Evolutionary conservation across 1,139 yeast species (phyloP).

Genomic region (Yamadazyma diddensiae): DNA sequence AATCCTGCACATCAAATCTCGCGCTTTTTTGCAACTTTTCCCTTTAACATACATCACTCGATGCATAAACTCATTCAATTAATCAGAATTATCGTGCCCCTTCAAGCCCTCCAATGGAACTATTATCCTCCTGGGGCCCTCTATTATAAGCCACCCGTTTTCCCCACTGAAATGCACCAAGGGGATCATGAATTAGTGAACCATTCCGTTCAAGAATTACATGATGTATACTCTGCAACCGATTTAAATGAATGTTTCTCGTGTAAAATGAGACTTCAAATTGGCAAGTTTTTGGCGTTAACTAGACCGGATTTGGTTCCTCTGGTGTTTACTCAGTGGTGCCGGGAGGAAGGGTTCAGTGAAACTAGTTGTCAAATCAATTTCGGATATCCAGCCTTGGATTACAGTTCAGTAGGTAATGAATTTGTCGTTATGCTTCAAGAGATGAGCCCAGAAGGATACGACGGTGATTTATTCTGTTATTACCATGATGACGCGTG

Average conservation of each 20-base stretch:
- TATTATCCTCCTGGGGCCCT: constrained; percentile 5
- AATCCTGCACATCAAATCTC: no score
- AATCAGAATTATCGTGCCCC: no score
- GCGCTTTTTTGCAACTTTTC: no score
- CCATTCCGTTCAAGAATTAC: constrained; percentile 17
- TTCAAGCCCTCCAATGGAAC: constrained; percentile 4
- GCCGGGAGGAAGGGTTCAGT: constrained; percentile 35
- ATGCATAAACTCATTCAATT: no score
- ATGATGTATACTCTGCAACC: constrained; percentile 19
- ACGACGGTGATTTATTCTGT: constrained; percentile 55
- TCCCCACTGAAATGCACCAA: constrained; percentile 5
- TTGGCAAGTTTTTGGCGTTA: constrained; percentile 40
- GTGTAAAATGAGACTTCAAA: constrained; percentile 36
- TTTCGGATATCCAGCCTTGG: constrained; percentile 21
- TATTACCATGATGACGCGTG: constrained; percentile 41
- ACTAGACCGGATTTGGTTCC: constrained; percentile 44
- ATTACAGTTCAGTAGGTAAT: constrained; percentile 19
- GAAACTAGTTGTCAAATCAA: constrained; percentile 20
- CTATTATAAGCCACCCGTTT: constrained; percentile 1
- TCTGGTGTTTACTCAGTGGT: constrained; percentile 40
- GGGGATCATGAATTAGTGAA: constrained; percentile 16
- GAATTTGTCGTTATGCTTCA: constrained; percentile 48
- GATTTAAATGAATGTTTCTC: constrained; percentile 30
- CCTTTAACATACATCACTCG: no score
- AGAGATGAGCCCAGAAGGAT: constrained; percentile 44